A percentile compares a stretch with the other conserved stretches of the same genome.
These are phyloP conservation scores for Hypoxylon sp. DNA, from an alignment of 2,329 filamentous ascomycete species.

Conservation along the genomic window DNA sequence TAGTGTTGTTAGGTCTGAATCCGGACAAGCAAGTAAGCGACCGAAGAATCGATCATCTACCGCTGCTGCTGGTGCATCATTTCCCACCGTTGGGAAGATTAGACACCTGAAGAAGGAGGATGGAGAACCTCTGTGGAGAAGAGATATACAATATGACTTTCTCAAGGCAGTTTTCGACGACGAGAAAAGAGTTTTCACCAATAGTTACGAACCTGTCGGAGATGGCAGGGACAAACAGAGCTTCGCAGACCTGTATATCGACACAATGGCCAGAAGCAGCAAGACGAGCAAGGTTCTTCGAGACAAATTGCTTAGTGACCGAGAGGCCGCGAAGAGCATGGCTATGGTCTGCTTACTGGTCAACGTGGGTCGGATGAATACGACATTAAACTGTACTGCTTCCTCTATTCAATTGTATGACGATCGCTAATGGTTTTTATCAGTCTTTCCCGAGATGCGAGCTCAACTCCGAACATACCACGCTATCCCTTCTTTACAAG, in stretches of 20 bases:
- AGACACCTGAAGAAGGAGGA: constrained; percentile 90
- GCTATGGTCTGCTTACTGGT: constrained; percentile 98
- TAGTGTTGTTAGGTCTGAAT: constrained; percentile 49
- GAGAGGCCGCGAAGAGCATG: constrained; percentile 95
- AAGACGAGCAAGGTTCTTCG: constrained; percentile 99
- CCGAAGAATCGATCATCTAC: constrained; percentile 48
- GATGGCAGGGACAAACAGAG: constrained; percentile 72
- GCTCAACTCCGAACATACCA: constrained; percentile 98
- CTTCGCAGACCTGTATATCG: constrained; percentile 97
- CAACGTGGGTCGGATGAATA: constrained; percentile 99
- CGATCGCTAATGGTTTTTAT: constrained; percentile 36
- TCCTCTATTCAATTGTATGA: constrained; percentile 16
- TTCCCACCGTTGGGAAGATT: constrained; percentile 73
- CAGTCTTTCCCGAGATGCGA: constrained; percentile 98
- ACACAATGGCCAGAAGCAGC: constrained; percentile 98
- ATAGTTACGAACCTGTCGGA: constrained; percentile 79
- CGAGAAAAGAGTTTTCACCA: constrained; percentile 82
- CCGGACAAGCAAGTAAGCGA: constrained; percentile 47
- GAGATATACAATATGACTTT: constrained; percentile 91
- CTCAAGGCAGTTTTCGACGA: constrained; percentile 85
- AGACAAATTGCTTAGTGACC: constrained; percentile 94
- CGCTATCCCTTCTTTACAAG: constrained; percentile 95
- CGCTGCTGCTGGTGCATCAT: constrained; percentile 39
- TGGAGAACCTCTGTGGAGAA: constrained; percentile 87
- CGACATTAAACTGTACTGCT: constrained; percentile 90